Percentiles rank a stretch among this genome's conserved stretches.
Conservation (phyloP, 164 flowering plant genomes). For the Stephania japonica region DNA sequence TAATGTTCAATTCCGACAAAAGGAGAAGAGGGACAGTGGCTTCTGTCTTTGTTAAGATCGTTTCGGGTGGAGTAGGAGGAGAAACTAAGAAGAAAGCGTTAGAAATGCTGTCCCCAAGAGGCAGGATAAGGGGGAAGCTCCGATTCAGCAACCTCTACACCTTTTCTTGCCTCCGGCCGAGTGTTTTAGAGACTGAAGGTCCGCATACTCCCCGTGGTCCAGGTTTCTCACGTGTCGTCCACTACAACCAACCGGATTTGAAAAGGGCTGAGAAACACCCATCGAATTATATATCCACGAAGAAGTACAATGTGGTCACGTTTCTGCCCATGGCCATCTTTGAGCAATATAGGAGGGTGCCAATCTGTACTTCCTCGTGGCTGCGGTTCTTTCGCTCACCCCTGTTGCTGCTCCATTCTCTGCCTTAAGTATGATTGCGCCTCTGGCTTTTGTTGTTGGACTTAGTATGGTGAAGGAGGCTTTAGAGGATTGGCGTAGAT, state of each 20-base stretch:
- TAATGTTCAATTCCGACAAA: too few relatives aligned
- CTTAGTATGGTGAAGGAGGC: slow-evolving; percentile 68
- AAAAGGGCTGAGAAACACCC: slow-evolving; percentile 33
- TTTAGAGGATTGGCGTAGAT: slow-evolving; percentile 50
- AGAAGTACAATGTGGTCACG: slow-evolving; percentile 55
- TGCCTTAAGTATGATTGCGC: slow-evolving; percentile 45
- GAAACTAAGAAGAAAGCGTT: too few relatives aligned
- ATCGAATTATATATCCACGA: slow-evolving; percentile 54
- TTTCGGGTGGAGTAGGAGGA: too few relatives aligned
- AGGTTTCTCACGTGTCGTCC: slow-evolving; percentile 62
- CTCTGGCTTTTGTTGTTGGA: slow-evolving; percentile 54
- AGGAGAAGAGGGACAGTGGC: too few relatives aligned
- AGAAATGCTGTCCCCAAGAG: slow-evolving; percentile 23
- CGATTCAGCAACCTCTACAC: slow-evolving; percentile 46
- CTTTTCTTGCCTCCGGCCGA: slow-evolving; percentile 36
- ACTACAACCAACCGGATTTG: slow-evolving; percentile 44
- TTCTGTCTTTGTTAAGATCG: too few relatives aligned
- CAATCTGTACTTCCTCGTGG: slow-evolving; percentile 62
- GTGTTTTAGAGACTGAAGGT: slow-evolving; percentile 19
- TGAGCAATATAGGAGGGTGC: slow-evolving; percentile 82
- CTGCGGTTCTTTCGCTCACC: slow-evolving; percentile 41
- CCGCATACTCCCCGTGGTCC: slow-evolving; percentile 58
- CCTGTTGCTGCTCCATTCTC: slow-evolving; percentile 59
- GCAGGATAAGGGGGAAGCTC: slow-evolving; percentile 33
- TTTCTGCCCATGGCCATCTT: slow-evolving; percentile 69